A percentile compares a stretch with the other conserved stretches of the same genome.
phyloP scores from a whole-genome alignment of 768 basidiomycete genomes.

The Sporobolomyces pararoseus region DNA sequence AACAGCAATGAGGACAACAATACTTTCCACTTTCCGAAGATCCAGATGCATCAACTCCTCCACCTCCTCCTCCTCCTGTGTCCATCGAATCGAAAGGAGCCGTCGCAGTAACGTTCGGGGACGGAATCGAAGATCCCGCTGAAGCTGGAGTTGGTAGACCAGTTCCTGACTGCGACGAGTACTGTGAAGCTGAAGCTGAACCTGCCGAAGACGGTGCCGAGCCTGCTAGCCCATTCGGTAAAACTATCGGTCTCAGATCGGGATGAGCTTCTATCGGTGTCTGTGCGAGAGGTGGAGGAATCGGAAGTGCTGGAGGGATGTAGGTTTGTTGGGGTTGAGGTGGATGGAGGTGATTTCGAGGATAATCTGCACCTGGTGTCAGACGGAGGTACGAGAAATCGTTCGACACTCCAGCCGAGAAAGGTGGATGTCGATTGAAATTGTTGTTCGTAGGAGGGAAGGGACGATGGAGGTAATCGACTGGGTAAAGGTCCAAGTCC shows the following conservation, averaged over 20 bases:
- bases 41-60: not conserved
- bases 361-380: not conserved
- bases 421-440: not conserved
- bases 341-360: not conserved
- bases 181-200: not conserved
- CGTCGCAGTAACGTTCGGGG: not conserved
- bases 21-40: constrained; percentile 17
- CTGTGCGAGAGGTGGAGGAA: not conserved
- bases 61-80: not conserved
- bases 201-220: constrained; percentile 12
- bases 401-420: not conserved
- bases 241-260: constrained; percentile 9
- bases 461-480: not conserved
- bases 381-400: constrained; percentile 9
- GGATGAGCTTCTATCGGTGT: constrained; percentile 7
- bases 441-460: not conserved
- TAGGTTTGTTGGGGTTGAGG: not conserved
- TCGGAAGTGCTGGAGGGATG: constrained; percentile 5
- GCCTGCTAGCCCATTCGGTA: constrained; percentile 1
- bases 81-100: not conserved
- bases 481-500: constrained; percentile 2
- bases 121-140: not conserved
- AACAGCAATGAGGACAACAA: constrained; percentile 38
- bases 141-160: constrained; percentile 7
- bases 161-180: not conserved